phyloP scores from a whole-genome alignment of 176 grass and related monocot genomes.

The Rhipidocladum racemiflorum region DNA sequence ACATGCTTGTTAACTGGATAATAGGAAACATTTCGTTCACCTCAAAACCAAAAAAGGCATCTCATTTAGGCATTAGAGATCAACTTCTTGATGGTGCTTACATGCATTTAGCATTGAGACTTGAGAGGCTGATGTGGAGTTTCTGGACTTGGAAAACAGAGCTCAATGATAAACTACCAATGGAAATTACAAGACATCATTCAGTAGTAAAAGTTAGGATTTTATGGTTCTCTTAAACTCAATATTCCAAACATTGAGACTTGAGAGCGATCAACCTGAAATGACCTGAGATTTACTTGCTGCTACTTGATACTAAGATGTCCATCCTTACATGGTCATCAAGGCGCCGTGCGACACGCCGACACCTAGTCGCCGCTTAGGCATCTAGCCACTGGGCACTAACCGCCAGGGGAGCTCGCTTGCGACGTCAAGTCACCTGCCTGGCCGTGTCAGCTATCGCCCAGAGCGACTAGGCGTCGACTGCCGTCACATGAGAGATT shows the following conservation, averaged over 20 bases:
- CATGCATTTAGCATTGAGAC: neutral
- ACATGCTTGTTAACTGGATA: neutral
- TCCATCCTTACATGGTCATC: too few species aligned
- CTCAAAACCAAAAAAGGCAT: neutral
- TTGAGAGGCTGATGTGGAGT: neutral
- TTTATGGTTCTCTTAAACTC: neutral
- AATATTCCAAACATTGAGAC: neutral
- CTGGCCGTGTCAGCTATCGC: too few species aligned
- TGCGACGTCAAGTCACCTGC: too few species aligned
- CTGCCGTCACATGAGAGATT: too few species aligned
- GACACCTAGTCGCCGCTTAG: too few species aligned
- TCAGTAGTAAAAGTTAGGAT: neutral
- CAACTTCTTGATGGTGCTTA: neutral
- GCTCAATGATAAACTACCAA: neutral
- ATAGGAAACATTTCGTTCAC: neutral
- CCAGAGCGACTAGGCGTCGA: too few species aligned
- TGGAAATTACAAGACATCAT: neutral
- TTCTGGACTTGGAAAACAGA: neutral
- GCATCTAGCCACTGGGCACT: too few species aligned
- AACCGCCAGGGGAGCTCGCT: too few species aligned
- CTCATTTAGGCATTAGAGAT: neutral
- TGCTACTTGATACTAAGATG: conserved; percentile 1
- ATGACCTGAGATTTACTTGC: neutral
- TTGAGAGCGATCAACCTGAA: neutral
- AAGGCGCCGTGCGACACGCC: too few species aligned